Percentiles rank a stretch among this genome's conserved stretches.
These are phyloP conservation scores for Melanopsichium pennsylvanicum DNA, from an alignment of 1,284 basidiomycete species.

Conservation along the genomic window DNA sequence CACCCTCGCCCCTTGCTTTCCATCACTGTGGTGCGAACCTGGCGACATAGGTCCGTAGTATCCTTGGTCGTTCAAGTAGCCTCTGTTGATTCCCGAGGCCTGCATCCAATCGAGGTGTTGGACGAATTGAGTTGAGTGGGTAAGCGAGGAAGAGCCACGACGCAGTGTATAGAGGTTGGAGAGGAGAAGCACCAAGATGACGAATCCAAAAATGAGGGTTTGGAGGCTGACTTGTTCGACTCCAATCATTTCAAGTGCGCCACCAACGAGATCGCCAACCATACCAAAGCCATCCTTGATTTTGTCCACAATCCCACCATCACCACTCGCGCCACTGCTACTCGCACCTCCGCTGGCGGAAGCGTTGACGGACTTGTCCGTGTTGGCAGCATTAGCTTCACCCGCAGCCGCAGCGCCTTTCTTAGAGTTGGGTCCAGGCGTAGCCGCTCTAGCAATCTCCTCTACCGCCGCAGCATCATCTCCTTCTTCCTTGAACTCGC, in stretches of 20 bases:
- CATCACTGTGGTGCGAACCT: conserved; percentile 1
- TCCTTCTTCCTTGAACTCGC: conserved; percentile 87
- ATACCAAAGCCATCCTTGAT: conserved; percentile 35
- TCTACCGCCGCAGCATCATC: conserved; percentile 68
- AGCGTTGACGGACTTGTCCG: no score
- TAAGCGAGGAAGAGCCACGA: neutral
- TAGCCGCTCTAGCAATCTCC: conserved; percentile 48
- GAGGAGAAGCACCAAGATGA: conserved; percentile 64
- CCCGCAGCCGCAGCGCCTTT: conserved; percentile 21
- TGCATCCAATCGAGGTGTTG: conserved; percentile 24
- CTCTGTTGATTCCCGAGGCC: conserved; percentile 23
- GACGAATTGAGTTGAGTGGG: conserved; percentile 7
- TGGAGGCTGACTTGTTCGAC: conserved; percentile 31
- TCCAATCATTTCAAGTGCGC: conserved; percentile 36
- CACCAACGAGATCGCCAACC: conserved; percentile 40
- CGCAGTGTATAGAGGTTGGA: conserved; percentile 61
- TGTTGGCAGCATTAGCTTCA: conserved; percentile 9
- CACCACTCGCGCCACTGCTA: neutral
- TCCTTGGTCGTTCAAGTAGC: conserved; percentile 31
- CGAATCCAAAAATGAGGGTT: conserved; percentile 47
- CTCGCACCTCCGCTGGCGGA: neutral
- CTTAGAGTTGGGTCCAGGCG: conserved; percentile 24
- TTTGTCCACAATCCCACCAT: conserved; percentile 9
- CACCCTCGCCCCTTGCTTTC: neutral
- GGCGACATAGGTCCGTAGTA: conserved; percentile 29